A percentile compares a stretch with the other conserved stretches of the same genome.
These are phyloP conservation scores for Naematelia aurantialba DNA, from an alignment of 768 basidiomycete species.

Conservation along the genomic window DNA sequence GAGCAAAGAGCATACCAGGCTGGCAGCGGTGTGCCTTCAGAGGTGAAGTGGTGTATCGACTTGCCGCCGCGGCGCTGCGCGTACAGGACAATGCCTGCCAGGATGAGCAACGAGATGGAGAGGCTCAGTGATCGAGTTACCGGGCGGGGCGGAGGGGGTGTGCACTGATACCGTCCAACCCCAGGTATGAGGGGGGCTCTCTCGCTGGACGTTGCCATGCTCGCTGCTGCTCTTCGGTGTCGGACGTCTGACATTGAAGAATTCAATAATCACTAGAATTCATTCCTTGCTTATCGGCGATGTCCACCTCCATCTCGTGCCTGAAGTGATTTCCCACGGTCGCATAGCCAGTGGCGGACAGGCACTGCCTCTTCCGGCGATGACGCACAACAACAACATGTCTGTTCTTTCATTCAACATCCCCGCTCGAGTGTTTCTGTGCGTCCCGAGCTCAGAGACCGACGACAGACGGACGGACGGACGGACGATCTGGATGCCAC, in stretches of 20 bases:
- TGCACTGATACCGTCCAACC: conserved; percentile 12
- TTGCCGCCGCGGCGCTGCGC: conserved; percentile 15
- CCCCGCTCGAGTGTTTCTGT: neutral
- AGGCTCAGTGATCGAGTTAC: conserved; percentile 32
- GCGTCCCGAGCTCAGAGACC: too few relatives aligned
- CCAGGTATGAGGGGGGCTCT: neutral
- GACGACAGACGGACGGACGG: too few relatives aligned
- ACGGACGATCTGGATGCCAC: conserved; percentile 3
- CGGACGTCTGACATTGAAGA: neutral
- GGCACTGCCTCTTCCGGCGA: conserved; percentile 4
- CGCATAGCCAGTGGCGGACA: neutral
- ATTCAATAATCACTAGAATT: too few relatives aligned
- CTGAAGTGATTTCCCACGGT: neutral
- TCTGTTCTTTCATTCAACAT: neutral
- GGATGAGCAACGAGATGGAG: conserved; percentile 36
- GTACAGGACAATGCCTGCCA: conserved; percentile 33
- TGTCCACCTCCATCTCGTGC: neutral
- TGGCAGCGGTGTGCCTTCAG: conserved; percentile 16
- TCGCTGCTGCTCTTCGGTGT: neutral
- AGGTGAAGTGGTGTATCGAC: neutral
- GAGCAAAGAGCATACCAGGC: conserved; percentile 33
- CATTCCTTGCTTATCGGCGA: neutral
- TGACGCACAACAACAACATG: conserved; percentile 3
- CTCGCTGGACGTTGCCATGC: neutral
- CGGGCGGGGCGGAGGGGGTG: conserved; percentile 21